A percentile compares a stretch with the other conserved stretches of the same genome.
These are phyloP conservation scores for Polyplosphaeria fusca DNA, from an alignment of 495 filamentous ascomycete genomes.

Conservation along the genomic window DNA sequence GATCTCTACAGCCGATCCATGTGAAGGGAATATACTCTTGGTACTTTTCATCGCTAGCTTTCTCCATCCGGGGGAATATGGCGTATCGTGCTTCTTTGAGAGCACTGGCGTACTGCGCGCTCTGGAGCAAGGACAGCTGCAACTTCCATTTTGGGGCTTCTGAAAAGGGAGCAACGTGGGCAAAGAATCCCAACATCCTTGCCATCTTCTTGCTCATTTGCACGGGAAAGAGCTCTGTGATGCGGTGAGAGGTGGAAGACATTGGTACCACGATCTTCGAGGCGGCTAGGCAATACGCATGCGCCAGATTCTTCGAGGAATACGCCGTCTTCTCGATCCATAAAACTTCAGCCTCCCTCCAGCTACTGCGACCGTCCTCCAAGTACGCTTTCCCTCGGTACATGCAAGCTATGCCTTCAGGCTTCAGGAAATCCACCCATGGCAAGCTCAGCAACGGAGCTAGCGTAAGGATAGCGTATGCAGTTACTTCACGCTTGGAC, in stretches of 20 bases:
- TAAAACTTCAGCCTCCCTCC: conserved; percentile 15
- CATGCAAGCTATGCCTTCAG: conserved; percentile 23
- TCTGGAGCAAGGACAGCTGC: neutral
- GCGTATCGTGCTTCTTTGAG: neutral
- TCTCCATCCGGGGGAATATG: conserved; percentile 35
- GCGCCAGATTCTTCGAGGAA: conserved; percentile 32
- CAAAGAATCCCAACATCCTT: conserved; percentile 21
- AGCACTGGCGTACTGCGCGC: conserved; percentile 1
- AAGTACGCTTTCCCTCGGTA: conserved; percentile 27
- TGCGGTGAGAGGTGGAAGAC: neutral
- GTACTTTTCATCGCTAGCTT: conserved; percentile 41
- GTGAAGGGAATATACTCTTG: conserved; percentile 43
- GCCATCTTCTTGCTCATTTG: conserved; percentile 15
- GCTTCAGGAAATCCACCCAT: conserved; percentile 21
- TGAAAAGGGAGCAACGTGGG: neutral
- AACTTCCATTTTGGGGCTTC: neutral
- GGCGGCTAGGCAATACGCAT: conserved; percentile 42
- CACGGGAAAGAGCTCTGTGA: neutral
- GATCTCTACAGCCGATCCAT: conserved; percentile 37
- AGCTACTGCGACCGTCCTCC: conserved; percentile 11
- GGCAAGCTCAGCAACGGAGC: conserved; percentile 16
- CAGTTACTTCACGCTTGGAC: conserved; percentile 24
- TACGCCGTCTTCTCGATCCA: conserved; percentile 49
- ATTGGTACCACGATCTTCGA: conserved; percentile 21
- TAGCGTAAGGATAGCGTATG: conserved; percentile 26